These are phyloP conservation scores for Rhodotorula sp. DNA, from an alignment of 1,284 basidiomycete genomes.

Conservation along the genomic window DNA sequence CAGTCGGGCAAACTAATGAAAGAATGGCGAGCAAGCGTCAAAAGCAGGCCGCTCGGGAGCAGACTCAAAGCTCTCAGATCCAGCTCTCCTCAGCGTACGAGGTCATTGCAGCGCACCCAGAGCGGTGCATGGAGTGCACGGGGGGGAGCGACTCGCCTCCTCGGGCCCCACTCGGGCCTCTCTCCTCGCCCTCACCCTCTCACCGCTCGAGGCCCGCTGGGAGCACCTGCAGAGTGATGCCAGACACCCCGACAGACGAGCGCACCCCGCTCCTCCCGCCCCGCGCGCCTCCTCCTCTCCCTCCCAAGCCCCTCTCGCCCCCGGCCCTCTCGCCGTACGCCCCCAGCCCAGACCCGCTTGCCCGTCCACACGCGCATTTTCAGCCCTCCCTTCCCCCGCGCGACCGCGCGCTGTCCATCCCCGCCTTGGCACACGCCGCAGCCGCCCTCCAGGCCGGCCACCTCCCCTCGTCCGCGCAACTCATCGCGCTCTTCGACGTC, in stretches of 20 bases:
- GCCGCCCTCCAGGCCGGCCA: slow-evolving; percentile 17
- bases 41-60: no score
- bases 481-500: not conserved
- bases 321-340: not conserved
- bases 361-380: not conserved
- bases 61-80: no score
- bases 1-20: no score
- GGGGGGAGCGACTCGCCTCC: no score
- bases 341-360: not conserved
- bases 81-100: no score
- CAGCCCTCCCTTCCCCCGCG: not conserved
- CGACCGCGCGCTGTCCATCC: not conserved
- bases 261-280: slow-evolving; percentile 18
- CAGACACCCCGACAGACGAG: not conserved
- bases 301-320: slow-evolving; percentile 2
- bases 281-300: not conserved
- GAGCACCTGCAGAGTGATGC: rapidly evolving
- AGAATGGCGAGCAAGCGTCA: no score
- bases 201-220: no score
- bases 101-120: no score
- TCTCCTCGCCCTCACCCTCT: not conserved
- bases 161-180: not conserved
- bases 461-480: slow-evolving; percentile 18
- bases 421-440: not conserved
- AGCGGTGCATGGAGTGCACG: no score